A percentile compares a stretch with the other conserved stretches of the same genome.
These are phyloP conservation scores for Trypethelium eluteriae DNA, from an alignment of 495 filamentous ascomycete genomes.

Conservation along the genomic window DNA sequence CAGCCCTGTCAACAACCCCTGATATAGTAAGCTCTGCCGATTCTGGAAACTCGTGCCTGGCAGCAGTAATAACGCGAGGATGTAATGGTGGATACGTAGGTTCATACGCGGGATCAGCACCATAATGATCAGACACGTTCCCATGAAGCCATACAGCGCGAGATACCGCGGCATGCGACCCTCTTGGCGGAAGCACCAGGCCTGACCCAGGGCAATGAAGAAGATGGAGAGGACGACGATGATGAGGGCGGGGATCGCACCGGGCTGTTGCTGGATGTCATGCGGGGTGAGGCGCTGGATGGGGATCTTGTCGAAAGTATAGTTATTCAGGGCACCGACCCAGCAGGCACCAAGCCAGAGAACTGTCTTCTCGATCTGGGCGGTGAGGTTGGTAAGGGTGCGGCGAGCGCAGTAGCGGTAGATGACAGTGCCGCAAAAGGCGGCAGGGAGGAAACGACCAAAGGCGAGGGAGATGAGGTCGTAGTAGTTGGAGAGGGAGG, in stretches of 20 bases:
- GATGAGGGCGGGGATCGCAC: constrained; percentile 37
- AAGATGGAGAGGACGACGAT: constrained; percentile 35
- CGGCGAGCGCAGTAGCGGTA: constrained; percentile 40
- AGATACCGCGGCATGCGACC: constrained; percentile 39
- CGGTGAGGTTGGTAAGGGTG: constrained; percentile 35
- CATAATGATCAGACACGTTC: constrained; percentile 41
- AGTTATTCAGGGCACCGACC: constrained; percentile 40
- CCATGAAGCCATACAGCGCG: constrained; percentile 53
- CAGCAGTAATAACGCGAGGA: constrained; percentile 75
- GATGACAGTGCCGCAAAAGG: constrained; percentile 35
- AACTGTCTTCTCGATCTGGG: constrained; percentile 40
- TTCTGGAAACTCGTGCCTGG: constrained; percentile 73
- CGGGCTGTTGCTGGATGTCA: constrained; percentile 38
- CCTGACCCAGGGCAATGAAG: constrained; percentile 38
- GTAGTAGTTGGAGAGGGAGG: constrained; percentile 36
- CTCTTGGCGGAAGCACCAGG: constrained; percentile 38
- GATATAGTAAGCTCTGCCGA: constrained; percentile 66
- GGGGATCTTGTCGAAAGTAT: constrained; percentile 42
- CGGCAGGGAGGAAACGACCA: constrained; percentile 38
- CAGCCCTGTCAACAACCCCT: constrained; percentile 73
- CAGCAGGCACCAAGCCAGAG: constrained; percentile 40
- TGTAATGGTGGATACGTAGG: constrained; percentile 90
- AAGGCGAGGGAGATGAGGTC: constrained; percentile 37
- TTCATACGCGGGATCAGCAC: constrained; percentile 71
- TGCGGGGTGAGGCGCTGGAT: constrained; percentile 39